Conservation (phyloP, 805 yeast genomes). For the Kodamaea jinghongensis region DNA sequence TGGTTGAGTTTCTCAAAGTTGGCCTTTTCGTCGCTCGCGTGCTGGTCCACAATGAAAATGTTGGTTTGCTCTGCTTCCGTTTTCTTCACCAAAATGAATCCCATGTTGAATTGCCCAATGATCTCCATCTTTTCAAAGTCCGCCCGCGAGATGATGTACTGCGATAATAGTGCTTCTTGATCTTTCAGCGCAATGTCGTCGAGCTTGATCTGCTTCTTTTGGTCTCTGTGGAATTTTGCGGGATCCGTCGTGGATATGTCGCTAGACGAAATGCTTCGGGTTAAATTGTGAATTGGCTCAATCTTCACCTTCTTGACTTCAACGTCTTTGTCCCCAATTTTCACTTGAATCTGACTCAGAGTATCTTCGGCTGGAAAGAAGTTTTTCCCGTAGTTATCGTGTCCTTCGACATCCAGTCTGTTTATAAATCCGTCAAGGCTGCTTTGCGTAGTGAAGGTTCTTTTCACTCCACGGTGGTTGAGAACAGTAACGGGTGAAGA, state of each 20-base stretch:
- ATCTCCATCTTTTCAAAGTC: constrained; percentile 76
- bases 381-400: constrained; percentile 10
- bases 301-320: constrained; percentile 4
- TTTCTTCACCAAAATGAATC: constrained; percentile 69
- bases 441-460: too few species aligned
- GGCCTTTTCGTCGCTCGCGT: constrained; percentile 94
- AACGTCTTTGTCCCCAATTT: constrained; percentile 6
- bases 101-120: constrained; percentile 94
- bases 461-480: too few species aligned
- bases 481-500: too few species aligned
- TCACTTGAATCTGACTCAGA: constrained; percentile 1
- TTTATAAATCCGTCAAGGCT: too few species aligned
- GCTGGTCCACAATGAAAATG: constrained; percentile 86
- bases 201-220: constrained; percentile 1
- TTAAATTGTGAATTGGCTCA: constrained; percentile 7
- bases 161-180: constrained; percentile 57
- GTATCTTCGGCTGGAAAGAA: constrained; percentile 8
- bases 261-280: not conserved
- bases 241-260: not conserved
- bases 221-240: not conserved
- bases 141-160: constrained; percentile 57
- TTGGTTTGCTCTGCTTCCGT: constrained; percentile 1
- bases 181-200: constrained; percentile 22
- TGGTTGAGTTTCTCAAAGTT: constrained; percentile 76
- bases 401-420: too few species aligned